A percentile compares a stretch with the other conserved stretches of the same genome.
Conservation (phyloP, 306 rosid species). For the Oxytropis ochrocephala region DNA sequence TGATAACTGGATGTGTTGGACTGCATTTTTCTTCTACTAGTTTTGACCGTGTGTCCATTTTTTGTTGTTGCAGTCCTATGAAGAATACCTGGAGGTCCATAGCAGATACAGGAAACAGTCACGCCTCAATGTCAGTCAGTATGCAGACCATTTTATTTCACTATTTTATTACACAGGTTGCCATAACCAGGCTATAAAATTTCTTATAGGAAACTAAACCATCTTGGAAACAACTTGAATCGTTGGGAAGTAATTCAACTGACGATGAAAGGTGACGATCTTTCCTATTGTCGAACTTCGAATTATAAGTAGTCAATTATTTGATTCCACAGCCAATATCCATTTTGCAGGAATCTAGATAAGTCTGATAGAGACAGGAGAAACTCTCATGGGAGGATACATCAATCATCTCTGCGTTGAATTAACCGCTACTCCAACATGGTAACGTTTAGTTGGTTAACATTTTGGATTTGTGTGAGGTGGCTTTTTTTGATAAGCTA, state of each 20-base stretch:
- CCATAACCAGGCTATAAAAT: slow-evolving; percentile 13
- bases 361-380: slow-evolving; percentile 7
- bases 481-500: background rate
- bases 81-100: slow-evolving; percentile 38
- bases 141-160: slow-evolving; percentile 7
- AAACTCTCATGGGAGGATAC: slow-evolving; percentile 19
- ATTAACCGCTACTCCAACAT: slow-evolving; percentile 2
- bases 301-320: background rate
- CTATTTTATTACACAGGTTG: background rate
- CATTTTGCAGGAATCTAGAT: slow-evolving; percentile 20
- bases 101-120: slow-evolving; percentile 27
- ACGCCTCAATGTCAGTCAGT: slow-evolving; percentile 22
- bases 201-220: slow-evolving; percentile 24
- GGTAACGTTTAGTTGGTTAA: background rate
- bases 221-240: slow-evolving; percentile 13
- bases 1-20: background rate
- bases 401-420: background rate
- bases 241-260: slow-evolving; percentile 20
- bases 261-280: slow-evolving; percentile 28
- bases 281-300: background rate
- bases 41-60: background rate
- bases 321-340: background rate
- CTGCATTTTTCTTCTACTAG: slow-evolving; percentile 3
- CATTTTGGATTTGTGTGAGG: slow-evolving; percentile 12
- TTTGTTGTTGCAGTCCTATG: slow-evolving; percentile 34